Evolutionary conservation across 148 eudicot genomes (phyloP).

Genomic region (Persicaria maculosa): DNA sequence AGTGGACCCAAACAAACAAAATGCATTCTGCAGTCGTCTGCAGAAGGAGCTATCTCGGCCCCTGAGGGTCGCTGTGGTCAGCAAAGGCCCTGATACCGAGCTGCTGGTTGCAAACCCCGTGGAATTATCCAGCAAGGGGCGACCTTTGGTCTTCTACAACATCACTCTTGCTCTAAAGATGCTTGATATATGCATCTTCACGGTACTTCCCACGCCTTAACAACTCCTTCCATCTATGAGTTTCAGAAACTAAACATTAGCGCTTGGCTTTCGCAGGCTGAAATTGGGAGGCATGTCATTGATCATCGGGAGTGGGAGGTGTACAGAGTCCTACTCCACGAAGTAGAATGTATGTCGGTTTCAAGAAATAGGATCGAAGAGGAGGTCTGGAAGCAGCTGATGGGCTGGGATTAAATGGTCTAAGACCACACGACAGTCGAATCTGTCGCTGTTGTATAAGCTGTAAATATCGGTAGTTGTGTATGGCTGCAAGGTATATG

Average conservation of each 20-base stretch:
- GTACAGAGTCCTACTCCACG: slow-evolving; percentile 46
- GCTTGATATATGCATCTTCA: slow-evolving; percentile 45
- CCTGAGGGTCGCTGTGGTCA: slow-evolving; percentile 44
- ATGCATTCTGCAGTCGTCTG: slow-evolving; percentile 38
- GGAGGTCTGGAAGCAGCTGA: slow-evolving; percentile 36
- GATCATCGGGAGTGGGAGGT: slow-evolving; percentile 60
- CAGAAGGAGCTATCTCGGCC: slow-evolving; percentile 40
- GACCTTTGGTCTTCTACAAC: slow-evolving; percentile 53
- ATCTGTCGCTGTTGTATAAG: background rate
- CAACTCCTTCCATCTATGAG: background rate
- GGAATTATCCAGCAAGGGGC: slow-evolving; percentile 57
- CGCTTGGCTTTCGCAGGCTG: slow-evolving; percentile 29
- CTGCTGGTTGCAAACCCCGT: slow-evolving; percentile 56
- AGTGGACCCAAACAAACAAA: slow-evolving; percentile 43
- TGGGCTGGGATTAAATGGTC: slow-evolving; percentile 37
- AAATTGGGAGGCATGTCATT: slow-evolving; percentile 42
- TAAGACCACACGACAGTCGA: background rate
- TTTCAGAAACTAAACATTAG: background rate
- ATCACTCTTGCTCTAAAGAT: slow-evolving; percentile 54
- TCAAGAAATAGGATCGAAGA: slow-evolving; percentile 39
- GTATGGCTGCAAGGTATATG: background rate
- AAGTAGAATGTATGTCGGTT: slow-evolving; percentile 32
- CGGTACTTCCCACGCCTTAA: slow-evolving; percentile 26
- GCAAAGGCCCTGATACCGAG: slow-evolving; percentile 64
- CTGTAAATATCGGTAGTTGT: background rate